These are phyloP conservation scores for Tricholoma bakamatsutake DNA, from an alignment of 768 basidiomycete species.

Conservation along the genomic window DNA sequence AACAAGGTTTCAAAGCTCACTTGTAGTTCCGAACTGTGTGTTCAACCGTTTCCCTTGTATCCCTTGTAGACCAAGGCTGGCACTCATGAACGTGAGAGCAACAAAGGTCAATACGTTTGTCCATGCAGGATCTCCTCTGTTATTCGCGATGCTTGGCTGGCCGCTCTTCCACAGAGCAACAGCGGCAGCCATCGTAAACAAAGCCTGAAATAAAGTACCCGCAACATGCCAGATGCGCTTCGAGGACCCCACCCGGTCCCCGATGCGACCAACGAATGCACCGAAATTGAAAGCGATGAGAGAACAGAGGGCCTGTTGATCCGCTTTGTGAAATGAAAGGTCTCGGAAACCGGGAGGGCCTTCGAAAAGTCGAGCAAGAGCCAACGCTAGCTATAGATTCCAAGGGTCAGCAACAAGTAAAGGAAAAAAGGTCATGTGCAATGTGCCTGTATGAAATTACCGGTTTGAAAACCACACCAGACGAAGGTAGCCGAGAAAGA, in stretches of 20 bases:
- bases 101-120: conserved; percentile 59
- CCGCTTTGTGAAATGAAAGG: conserved; percentile 68
- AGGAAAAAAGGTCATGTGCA: neutral
- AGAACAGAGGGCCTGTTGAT: conserved; percentile 84
- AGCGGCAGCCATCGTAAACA: conserved; percentile 71
- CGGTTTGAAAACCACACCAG: conserved; percentile 85
- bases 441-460: conserved; percentile 62
- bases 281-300: conserved; percentile 69
- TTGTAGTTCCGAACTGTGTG: conserved; percentile 79
- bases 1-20: conserved; percentile 25
- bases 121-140: conserved; percentile 67
- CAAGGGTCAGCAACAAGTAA: neutral
- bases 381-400: conserved; percentile 58
- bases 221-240: conserved; percentile 69
- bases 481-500: conserved; percentile 77
- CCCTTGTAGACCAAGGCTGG: conserved; percentile 79
- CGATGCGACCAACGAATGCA: conserved; percentile 72
- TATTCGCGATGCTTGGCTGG: conserved; percentile 44
- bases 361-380: conserved; percentile 73
- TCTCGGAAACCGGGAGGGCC: conserved; percentile 39
- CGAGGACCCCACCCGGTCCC: conserved; percentile 70
- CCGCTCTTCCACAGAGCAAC: conserved; percentile 67
- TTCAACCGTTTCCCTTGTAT: conserved; percentile 78
- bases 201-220: conserved; percentile 67
- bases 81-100: conserved; percentile 77